phyloP scores from a whole-genome alignment of 352 stramenopile species.

The Globisporangium uncinulatum region DNA sequence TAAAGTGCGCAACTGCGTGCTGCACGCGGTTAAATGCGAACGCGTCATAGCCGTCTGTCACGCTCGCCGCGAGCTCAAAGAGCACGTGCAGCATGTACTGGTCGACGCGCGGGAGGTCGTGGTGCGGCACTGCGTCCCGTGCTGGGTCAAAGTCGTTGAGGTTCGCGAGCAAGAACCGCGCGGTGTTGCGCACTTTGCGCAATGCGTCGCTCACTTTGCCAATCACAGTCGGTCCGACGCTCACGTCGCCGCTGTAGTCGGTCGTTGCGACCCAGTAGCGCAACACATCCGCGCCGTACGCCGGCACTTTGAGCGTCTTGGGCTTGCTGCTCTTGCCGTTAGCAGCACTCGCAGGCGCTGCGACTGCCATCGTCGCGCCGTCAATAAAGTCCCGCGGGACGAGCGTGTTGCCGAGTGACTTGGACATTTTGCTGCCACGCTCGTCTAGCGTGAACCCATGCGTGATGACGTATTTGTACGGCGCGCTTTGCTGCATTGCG shows the following conservation, averaged over 20 bases:
- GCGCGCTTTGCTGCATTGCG: constrained; percentile 72
- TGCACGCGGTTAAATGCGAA: constrained; percentile 91
- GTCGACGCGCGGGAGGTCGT: constrained; percentile 89
- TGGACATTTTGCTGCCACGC: constrained; percentile 98
- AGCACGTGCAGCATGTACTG: constrained; percentile 96
- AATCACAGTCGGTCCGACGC: constrained; percentile 91
- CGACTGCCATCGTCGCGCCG: constrained; percentile 56
- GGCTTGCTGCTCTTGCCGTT: constrained; percentile 63
- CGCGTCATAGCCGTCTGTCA: constrained; percentile 80
- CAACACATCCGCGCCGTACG: constrained; percentile 96
- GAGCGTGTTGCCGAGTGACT: constrained; percentile 97
- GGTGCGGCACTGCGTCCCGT: constrained; percentile 77
- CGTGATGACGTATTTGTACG: constrained; percentile 97
- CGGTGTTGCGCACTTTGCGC: constrained; percentile 94
- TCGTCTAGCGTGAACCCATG: constrained; percentile 99
- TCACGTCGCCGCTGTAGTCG: constrained; percentile 96
- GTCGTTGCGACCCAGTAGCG: constrained; percentile 97
- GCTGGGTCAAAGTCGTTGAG: constrained; percentile 91
- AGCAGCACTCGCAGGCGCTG: constrained; percentile 36
- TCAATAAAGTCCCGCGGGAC: constrained; percentile 95
- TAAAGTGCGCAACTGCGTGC: constrained; percentile 90
- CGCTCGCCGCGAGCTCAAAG: constrained; percentile 66
- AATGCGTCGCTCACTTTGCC: constrained; percentile 74
- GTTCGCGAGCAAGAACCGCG: constrained; percentile 96
- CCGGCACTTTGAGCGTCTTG: constrained; percentile 62